Percentiles rank a stretch among this genome's conserved stretches.
phyloP scores from a whole-genome alignment of 495 filamentous ascomycete species.

The Aspergillus ostianus region DNA sequence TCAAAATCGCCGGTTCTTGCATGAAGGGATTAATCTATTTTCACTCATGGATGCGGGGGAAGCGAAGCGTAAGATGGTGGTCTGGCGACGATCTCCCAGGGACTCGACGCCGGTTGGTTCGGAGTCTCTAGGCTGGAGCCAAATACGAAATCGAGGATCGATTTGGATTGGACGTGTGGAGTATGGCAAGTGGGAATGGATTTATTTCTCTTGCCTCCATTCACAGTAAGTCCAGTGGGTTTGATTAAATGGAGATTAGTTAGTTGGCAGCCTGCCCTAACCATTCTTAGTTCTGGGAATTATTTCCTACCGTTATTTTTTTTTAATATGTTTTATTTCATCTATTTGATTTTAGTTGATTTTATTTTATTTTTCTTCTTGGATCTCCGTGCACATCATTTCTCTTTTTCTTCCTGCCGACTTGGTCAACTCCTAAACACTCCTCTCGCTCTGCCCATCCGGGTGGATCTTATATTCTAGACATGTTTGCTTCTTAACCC shows the following conservation, averaged over 20 bases:
- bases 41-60: slow-evolving; percentile 1
- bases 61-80: background rate
- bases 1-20: background rate
- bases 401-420: background rate
- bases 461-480: background rate
- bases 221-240: background rate
- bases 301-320: background rate
- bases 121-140: background rate
- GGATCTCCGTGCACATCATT: slow-evolving; percentile 5
- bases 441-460: slow-evolving; percentile 3
- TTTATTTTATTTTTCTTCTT: background rate
- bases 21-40: background rate
- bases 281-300: background rate
- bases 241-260: background rate
- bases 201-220: background rate
- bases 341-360: background rate
- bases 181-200: no score
- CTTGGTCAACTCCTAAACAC: slow-evolving; percentile 15
- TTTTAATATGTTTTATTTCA: background rate
- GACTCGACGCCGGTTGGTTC: background rate
- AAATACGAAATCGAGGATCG: background rate
- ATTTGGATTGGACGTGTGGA: background rate
- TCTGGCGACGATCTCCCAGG: slow-evolving; percentile 5
- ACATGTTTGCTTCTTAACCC: background rate
- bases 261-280: background rate